A percentile compares a stretch with the other conserved stretches of the same genome.
phyloP scores from a whole-genome alignment of 768 basidiomycete genomes.

The Macrolepiota dolichaula region DNA sequence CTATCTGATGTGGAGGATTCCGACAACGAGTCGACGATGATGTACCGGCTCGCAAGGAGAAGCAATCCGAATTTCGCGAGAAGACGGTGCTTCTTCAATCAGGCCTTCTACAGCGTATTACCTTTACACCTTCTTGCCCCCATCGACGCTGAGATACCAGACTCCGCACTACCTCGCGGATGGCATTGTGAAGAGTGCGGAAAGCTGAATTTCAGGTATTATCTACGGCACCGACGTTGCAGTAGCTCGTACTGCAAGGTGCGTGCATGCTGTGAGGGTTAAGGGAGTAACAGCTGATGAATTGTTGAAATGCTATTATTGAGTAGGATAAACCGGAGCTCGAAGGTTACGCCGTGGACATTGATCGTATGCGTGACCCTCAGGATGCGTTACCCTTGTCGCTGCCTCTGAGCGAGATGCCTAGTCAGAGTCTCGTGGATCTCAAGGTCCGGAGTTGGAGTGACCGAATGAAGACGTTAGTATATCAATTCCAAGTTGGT shows the following conservation, averaged over 20 bases:
- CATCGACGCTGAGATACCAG: slow-evolving; percentile 21
- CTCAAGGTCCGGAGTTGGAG: slow-evolving; percentile 19
- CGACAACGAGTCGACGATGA: slow-evolving; percentile 3
- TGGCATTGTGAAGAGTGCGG: slow-evolving; percentile 50
- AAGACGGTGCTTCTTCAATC: slow-evolving; percentile 19
- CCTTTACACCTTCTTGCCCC: slow-evolving; percentile 28
- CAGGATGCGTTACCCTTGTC: slow-evolving; percentile 28
- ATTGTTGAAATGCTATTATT: background rate
- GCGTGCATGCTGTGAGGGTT: slow-evolving; percentile 11
- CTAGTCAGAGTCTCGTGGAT: slow-evolving; percentile 14
- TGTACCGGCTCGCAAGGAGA: slow-evolving; percentile 17
- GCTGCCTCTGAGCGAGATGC: slow-evolving; percentile 28
- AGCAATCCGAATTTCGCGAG: slow-evolving; percentile 23
- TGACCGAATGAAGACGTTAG: slow-evolving; percentile 32
- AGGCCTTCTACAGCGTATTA: slow-evolving; percentile 22
- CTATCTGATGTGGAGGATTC: background rate
- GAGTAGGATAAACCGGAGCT: slow-evolving; percentile 17
- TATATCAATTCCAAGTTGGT: slow-evolving; percentile 21
- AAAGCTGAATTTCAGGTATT: slow-evolving; percentile 41
- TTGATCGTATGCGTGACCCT: slow-evolving; percentile 31
- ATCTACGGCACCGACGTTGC: slow-evolving; percentile 47
- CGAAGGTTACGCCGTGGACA: slow-evolving; percentile 23
- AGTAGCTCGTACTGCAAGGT: slow-evolving; percentile 37
- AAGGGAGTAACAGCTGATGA: background rate
- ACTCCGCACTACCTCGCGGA: slow-evolving; percentile 37